phyloP scores from a whole-genome alignment of 2,329 filamentous ascomycete genomes.

The Aspergillus brasiliensis region DNA sequence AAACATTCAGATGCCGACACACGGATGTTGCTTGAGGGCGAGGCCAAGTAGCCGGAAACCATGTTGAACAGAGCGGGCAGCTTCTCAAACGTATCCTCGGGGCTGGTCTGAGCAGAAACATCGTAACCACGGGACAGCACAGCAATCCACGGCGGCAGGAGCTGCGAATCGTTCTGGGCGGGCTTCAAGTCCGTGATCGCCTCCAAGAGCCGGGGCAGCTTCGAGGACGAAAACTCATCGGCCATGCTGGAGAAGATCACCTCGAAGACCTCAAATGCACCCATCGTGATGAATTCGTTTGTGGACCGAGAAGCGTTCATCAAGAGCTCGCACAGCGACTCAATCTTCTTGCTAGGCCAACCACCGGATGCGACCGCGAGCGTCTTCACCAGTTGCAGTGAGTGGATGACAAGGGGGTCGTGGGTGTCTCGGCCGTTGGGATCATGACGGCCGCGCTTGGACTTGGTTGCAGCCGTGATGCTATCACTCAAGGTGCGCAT shows the following conservation, averaged over 20 bases:
- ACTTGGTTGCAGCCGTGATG: conserved; percentile 67
- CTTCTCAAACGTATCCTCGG: conserved; percentile 89
- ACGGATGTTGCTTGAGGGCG: conserved; percentile 87
- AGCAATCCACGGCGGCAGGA: conserved; percentile 94
- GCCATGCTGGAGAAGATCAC: conserved; percentile 92
- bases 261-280: conserved; percentile 95
- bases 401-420: conserved; percentile 86
- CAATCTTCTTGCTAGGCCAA: conserved; percentile 96
- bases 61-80: conserved; percentile 81
- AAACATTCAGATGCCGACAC: conserved; percentile 93
- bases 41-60: conserved; percentile 79
- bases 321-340: conserved; percentile 84
- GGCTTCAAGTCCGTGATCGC: conserved; percentile 91
- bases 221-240: conserved; percentile 82
- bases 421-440: conserved; percentile 56
- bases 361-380: conserved; percentile 84
- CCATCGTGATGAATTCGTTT: conserved; percentile 96
- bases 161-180: conserved; percentile 87
- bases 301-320: conserved; percentile 85
- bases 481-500: conserved; percentile 74
- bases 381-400: conserved; percentile 87
- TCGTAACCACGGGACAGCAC: conserved; percentile 94
- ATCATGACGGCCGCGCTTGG: conserved; percentile 60
- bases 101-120: conserved; percentile 83
- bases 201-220: conserved; percentile 84